Base-by-base conservation (phyloP, 306 rosid species). In the Cucurbita maxima region DNA sequence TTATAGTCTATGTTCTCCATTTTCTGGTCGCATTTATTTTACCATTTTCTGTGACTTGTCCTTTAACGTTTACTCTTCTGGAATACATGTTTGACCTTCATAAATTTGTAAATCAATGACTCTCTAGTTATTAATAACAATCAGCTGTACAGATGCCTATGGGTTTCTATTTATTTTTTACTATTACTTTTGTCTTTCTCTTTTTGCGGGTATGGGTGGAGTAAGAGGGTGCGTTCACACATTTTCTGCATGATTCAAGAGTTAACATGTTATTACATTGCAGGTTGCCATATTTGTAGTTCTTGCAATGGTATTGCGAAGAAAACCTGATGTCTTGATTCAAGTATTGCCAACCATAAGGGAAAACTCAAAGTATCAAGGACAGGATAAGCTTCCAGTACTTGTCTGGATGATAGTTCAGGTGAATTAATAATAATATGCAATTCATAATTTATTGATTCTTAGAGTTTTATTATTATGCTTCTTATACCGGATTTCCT, bases 241-340 rank as follows among this genome's bases (percentile, higher is more conserved):
- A 47, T 70, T 30, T 48, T 70, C 22, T 70, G 34, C 43, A 25
- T 50, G 74, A 36, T 70, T 70, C 59, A 50, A 50, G 59, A 70
- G 30, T 51, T 70, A 70, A 70, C 47, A 70, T 34, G 20, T 50
- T 70, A 51, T 72, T 61, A 30, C 79, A 70, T 79, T 44, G 58
- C 91, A 94, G 97, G 91, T 94, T 86, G 98, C 96, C 22, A 88
- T 90, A 77, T 90, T 94, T 77, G 84, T 86, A 68, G 97, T 82
- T 53, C 74, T 89, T 73, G 97, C 95, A 4, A 83, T 94, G 89
- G 88, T 94, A 54, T 78, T 94, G 76, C 97, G 92, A 55, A 86
- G 88, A 76, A 94, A 85, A 81, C 98, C 98, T 41, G 98, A 94
- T 77, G 89, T 82, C 62, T 85, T 90, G 74, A 77, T 80, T 44